These are phyloP conservation scores for Cardiosporidium cionae DNA, from an alignment of 169 alveolate genomes.

Conservation along the genomic window DNA sequence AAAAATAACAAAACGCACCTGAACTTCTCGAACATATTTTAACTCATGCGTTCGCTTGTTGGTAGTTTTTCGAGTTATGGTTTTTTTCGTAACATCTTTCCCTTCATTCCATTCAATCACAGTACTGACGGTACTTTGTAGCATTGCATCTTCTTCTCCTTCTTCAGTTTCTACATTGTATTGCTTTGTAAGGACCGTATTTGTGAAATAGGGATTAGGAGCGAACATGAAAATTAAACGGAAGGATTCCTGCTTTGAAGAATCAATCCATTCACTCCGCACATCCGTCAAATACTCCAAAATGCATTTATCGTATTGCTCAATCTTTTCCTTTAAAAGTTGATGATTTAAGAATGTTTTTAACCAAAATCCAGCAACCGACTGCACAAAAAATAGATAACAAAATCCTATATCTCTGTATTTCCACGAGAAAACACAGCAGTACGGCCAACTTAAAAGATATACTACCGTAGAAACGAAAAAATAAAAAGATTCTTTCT, in stretches of 20 bases:
- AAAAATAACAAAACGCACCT: no score
- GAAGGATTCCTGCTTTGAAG: slow-evolving; percentile 39
- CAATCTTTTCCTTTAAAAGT: slow-evolving; percentile 35
- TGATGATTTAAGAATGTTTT: slow-evolving; percentile 29
- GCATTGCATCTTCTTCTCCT: slow-evolving; percentile 1
- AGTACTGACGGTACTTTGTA: slow-evolving; percentile 16
- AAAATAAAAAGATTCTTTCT: no score
- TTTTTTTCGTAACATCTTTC: slow-evolving; percentile 31
- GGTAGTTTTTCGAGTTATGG: slow-evolving; percentile 1
- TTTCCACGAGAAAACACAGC: no score
- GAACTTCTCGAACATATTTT: slow-evolving; percentile 3
- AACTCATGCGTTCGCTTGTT: slow-evolving; percentile 12
- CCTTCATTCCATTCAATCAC: slow-evolving; percentile 14
- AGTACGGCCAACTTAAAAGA: no score
- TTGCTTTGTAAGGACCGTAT: slow-evolving; percentile 27
- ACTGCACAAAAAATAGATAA: slow-evolving; percentile 7
- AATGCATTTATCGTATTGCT: slow-evolving; percentile 38
- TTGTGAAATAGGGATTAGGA: slow-evolving; percentile 40
- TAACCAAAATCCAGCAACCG: slow-evolving; percentile 42
- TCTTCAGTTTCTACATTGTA: slow-evolving; percentile 16
- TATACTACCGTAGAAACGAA: no score
- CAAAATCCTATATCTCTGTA: no score
- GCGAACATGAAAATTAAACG: slow-evolving; percentile 31
- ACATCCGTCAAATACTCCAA: slow-evolving; percentile 27
- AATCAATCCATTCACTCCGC: slow-evolving; percentile 35